These are phyloP conservation scores for Schizochytrium sp. DNA, from an alignment of 108 stramenopile species.

Conservation along the genomic window DNA sequence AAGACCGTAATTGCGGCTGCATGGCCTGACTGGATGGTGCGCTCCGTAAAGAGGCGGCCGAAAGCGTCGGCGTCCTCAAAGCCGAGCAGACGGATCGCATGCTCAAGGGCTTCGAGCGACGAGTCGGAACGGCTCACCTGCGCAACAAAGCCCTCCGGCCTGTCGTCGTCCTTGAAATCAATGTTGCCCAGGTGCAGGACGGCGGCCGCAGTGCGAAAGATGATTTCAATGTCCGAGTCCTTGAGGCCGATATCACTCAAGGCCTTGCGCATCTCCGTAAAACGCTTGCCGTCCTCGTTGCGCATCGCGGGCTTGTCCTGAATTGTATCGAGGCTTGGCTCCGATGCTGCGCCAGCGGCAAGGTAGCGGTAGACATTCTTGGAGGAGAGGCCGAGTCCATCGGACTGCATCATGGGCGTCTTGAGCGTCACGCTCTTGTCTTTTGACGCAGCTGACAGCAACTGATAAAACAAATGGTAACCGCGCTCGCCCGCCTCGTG, in stretches of 20 bases:
- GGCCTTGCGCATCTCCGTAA: neutral
- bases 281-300: neutral
- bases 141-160: neutral
- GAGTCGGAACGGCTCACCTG: neutral
- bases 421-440: constrained; percentile 8
- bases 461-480: constrained; percentile 22
- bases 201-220: neutral
- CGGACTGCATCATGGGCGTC: neutral
- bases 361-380: constrained; percentile 28
- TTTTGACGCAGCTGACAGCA: neutral
- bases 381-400: constrained; percentile 13
- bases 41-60: neutral
- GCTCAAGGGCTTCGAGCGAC: neutral
- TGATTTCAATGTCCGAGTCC: constrained; percentile 43
- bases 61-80: neutral
- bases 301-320: neutral
- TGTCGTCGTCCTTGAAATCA: neutral
- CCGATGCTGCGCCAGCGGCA: neutral
- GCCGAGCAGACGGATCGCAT: neutral
- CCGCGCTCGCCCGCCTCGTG: neutral
- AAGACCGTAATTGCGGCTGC: neutral
- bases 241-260: constrained; percentile 26
- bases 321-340: neutral
- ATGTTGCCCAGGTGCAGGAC: neutral
- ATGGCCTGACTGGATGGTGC: neutral